Evolutionary conservation across 139 green algal species (phyloP).

Genomic region (Marvania coccoides): DNA sequence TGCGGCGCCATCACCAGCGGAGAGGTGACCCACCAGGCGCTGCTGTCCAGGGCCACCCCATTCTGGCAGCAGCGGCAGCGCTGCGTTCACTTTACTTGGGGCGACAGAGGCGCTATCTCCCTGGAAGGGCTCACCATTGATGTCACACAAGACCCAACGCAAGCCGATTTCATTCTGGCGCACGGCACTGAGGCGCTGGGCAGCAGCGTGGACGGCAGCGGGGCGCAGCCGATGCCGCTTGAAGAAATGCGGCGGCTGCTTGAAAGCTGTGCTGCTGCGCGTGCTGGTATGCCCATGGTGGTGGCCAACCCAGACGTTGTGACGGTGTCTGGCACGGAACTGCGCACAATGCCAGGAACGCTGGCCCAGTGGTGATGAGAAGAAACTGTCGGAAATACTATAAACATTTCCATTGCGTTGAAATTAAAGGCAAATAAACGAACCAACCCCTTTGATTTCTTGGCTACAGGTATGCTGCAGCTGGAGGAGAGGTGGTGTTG

Average conservation of each 20-base stretch:
- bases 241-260: conserved; percentile 41
- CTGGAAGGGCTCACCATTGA: conserved; percentile 52
- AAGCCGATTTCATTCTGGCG: conserved; percentile 80
- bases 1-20: conserved; percentile 64
- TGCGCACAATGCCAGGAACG: conserved; percentile 69
- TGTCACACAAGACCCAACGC: conserved; percentile 32
- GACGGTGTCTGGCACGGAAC: conserved; percentile 36
- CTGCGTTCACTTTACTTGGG: conserved; percentile 88
- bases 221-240: conserved; percentile 1
- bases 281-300: conserved; percentile 51
- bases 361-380: conserved; percentile 51
- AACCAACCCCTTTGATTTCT: no score
- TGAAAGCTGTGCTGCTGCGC: conserved; percentile 1
- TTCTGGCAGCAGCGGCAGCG: conserved; percentile 46
- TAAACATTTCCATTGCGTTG: not conserved
- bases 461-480: no score
- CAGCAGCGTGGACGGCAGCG: not conserved
- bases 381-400: no score
- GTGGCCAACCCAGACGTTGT: conserved; percentile 84
- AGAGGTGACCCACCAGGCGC: conserved; percentile 60
- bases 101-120: conserved; percentile 45
- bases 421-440: no score
- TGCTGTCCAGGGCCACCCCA: conserved; percentile 21
- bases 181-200: conserved; percentile 80
- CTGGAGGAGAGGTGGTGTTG: conserved; percentile 27